Base-by-base conservation (phyloP, 1,284 basidiomycete species). In the Ceraceosorus guamensis region DNA sequence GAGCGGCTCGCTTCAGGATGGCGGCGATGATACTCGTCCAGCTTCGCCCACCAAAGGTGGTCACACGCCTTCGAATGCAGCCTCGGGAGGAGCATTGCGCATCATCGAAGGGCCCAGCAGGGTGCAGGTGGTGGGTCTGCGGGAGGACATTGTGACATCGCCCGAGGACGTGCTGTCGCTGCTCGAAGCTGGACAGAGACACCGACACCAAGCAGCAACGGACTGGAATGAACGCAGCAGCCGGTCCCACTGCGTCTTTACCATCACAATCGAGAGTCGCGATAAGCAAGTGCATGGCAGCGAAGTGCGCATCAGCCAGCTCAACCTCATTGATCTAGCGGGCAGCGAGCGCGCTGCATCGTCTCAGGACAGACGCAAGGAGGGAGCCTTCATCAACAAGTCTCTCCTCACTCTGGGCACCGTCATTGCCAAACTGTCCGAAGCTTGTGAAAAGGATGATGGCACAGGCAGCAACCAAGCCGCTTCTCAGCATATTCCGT, bases 181-280 rank as follows among this genome's bases (percentile, higher is more conserved):
- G 2, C 79, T 98, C 58, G 82, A 83, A 62, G 80, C 88, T 30
- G 93, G 93, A 7, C 89, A 93, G 73, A 85, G 86, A 0, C 88
- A 89, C 68, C 80, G 93, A 37, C 82, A 91, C 64, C 92, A 92
- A 6, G 93, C 91, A 0, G 88, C 85, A 60, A 98, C 93, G 11
- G 93, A 98, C 76, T 98, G 92, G 90, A 98, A 98, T 75, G 89
- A 91, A 70, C 80, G 91, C 49, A 91, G 88, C 78, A 91, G 89
- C 66, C 81, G 93, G n/a, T 90, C 87, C 78, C 93, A 97, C 77
- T 90, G 88, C 64, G 80, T 82, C 1, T 82, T 83, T 57, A 79
- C 80, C 1, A 78, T 83, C 43, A 80, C 80, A 16, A 77, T 77
- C 59, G 65, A 68, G 55, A 66, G 65, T 45, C 58, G 67, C 1